Evolutionary conservation across 2,329 filamentous ascomycete species (phyloP).

Genomic region (Paramyrothecium roridum): DNA sequence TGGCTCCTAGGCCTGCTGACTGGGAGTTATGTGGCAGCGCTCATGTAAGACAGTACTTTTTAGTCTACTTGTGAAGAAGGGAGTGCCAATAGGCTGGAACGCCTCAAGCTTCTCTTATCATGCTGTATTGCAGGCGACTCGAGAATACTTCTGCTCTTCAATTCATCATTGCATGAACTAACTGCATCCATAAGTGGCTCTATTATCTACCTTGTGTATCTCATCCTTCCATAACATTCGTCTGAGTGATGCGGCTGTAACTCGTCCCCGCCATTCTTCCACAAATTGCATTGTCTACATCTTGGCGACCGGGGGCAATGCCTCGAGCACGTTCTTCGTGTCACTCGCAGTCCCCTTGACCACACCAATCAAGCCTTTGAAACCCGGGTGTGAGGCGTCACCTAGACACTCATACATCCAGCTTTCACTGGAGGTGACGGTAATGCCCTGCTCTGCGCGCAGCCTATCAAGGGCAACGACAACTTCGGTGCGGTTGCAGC

Average conservation of each 20-base stretch:
- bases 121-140: neutral
- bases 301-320: constrained; percentile 56
- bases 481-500: constrained; percentile 80
- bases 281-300: constrained; percentile 33
- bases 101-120: neutral
- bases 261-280: neutral
- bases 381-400: constrained; percentile 71
- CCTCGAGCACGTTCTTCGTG: constrained; percentile 67
- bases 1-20: neutral
- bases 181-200: too few species aligned
- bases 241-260: neutral
- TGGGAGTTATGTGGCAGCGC: too few species aligned
- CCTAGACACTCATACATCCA: constrained; percentile 87
- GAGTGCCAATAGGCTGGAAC: neutral
- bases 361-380: constrained; percentile 68
- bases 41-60: too few species aligned
- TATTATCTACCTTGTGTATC: too few species aligned
- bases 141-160: neutral
- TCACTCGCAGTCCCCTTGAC: constrained; percentile 74
- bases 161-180: too few species aligned
- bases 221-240: neutral
- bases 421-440: constrained; percentile 84
- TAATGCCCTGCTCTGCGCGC: constrained; percentile 65
- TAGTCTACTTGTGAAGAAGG: neutral
- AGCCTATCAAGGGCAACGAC: constrained; percentile 74